These are phyloP conservation scores for Solanum tarapatanum DNA, from an alignment of 257 asterid genomes.

Conservation along the genomic window DNA sequence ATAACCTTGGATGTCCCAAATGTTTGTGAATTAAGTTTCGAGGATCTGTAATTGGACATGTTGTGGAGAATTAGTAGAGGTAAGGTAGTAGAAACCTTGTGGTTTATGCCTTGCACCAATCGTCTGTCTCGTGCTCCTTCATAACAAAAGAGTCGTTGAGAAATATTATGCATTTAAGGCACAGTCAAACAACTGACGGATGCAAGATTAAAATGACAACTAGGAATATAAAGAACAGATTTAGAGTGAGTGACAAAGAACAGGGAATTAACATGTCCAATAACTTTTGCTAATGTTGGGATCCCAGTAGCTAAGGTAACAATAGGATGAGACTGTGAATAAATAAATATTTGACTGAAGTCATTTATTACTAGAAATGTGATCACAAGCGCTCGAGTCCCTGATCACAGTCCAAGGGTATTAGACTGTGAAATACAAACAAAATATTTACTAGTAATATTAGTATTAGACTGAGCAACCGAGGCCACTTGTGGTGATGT, in stretches of 20 bases:
- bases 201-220: neutral
- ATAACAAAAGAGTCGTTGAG: neutral
- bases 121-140: neutral
- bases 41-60: neutral
- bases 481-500: neutral
- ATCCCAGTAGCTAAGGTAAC: neutral
- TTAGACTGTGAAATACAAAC: neutral
- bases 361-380: neutral
- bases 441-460: neutral
- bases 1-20: neutral
- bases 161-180: neutral
- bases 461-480: neutral
- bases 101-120: neutral
- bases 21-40: neutral
- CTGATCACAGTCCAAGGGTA: neutral
- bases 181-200: neutral
- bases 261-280: neutral
- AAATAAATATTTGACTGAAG: neutral
- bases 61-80: neutral
- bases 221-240: neutral
- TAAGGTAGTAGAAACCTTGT: neutral
- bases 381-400: neutral
- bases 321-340: neutral
- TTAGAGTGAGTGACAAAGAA: neutral
- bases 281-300: neutral